A percentile compares a stretch with the other conserved stretches of the same genome.
Evolutionary conservation across 2,329 filamentous ascomycete genomes (phyloP).

Genomic region (Pezicula carpinea): DNA sequence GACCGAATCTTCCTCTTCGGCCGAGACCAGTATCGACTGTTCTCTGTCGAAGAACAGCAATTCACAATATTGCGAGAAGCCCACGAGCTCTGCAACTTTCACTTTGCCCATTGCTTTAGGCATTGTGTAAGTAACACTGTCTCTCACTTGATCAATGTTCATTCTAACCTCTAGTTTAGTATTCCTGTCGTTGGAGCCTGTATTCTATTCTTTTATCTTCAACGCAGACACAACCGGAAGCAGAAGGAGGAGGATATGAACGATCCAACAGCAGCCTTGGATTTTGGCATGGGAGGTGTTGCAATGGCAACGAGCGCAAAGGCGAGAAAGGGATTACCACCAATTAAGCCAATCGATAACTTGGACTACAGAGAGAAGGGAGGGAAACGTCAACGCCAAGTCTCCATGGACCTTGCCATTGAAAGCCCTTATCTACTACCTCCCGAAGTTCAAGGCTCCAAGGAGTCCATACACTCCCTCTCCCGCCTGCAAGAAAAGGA

Average conservation of each 20-base stretch:
- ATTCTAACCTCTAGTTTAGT: constrained; percentile 39
- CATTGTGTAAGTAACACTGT: constrained; percentile 60
- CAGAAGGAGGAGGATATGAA: constrained; percentile 72
- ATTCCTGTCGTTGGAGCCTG: constrained; percentile 69
- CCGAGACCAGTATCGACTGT: constrained; percentile 16
- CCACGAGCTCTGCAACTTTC: constrained; percentile 47
- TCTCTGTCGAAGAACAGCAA: constrained; percentile 18
- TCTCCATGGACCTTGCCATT: constrained; percentile 63
- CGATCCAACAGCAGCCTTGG: constrained; percentile 85
- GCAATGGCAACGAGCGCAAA: constrained; percentile 19
- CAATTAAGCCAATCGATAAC: constrained; percentile 3
- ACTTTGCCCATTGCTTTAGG: constrained; percentile 65
- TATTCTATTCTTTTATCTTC: constrained; percentile 68
- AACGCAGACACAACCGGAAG: constrained; percentile 71
- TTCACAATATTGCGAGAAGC: constrained; percentile 54
- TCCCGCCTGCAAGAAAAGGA: constrained; percentile 70
- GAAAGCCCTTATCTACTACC: constrained; percentile 93
- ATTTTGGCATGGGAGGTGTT: constrained; percentile 74
- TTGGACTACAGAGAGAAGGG: constrained; percentile 32
- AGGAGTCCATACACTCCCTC: constrained; percentile 82
- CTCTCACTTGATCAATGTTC: not conserved
- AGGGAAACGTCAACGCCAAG: constrained; percentile 41
- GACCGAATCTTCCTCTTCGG: constrained; percentile 13
- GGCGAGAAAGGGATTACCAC: constrained; percentile 32
- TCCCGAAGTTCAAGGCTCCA: constrained; percentile 70